phyloP scores from a whole-genome alignment of 306 rosid species.

The Quercus aquifolioides region DNA sequence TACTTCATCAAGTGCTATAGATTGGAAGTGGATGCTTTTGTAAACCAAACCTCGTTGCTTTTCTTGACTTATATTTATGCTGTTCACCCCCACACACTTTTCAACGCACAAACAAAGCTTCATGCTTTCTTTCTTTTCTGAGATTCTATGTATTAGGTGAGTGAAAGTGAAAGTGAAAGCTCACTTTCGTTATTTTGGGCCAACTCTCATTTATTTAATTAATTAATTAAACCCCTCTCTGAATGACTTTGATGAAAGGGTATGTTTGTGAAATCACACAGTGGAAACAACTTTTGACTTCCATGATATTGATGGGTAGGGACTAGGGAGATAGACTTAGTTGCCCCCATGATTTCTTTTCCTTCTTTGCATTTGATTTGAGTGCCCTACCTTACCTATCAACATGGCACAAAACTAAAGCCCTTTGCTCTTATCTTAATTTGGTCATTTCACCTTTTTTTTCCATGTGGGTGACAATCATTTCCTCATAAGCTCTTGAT shows the following conservation, averaged over 20 bases:
- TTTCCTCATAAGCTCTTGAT: not conserved
- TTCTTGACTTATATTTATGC: not conserved
- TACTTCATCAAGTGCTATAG: conserved; percentile 18
- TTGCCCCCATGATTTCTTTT: conserved; percentile 18
- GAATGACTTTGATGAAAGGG: conserved; percentile 12
- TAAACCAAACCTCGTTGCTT: conserved; percentile 17
- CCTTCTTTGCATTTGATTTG: not conserved
- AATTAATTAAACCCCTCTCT: not conserved
- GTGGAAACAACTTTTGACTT: conserved; percentile 32
- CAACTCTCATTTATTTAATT: not conserved
- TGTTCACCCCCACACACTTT: not conserved
- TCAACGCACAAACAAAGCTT: not conserved
- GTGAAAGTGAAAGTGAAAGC: not conserved
- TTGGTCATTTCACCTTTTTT: conserved; percentile 4
- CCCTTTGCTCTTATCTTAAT: not conserved
- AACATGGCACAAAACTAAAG: not conserved
- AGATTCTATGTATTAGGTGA: not conserved
- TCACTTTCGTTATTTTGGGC: not conserved
- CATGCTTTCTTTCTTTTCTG: conserved; percentile 9
- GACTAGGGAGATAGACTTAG: conserved; percentile 1
- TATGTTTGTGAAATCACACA: conserved; percentile 7
- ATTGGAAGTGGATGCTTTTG: conserved; percentile 20
- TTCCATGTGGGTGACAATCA: conserved; percentile 11
- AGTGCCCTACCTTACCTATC: conserved; percentile 4
- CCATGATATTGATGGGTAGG: conserved; percentile 8